These are phyloP conservation scores for Gossypium gossypioides DNA, from an alignment of 441 rosid species.

Conservation along the genomic window DNA sequence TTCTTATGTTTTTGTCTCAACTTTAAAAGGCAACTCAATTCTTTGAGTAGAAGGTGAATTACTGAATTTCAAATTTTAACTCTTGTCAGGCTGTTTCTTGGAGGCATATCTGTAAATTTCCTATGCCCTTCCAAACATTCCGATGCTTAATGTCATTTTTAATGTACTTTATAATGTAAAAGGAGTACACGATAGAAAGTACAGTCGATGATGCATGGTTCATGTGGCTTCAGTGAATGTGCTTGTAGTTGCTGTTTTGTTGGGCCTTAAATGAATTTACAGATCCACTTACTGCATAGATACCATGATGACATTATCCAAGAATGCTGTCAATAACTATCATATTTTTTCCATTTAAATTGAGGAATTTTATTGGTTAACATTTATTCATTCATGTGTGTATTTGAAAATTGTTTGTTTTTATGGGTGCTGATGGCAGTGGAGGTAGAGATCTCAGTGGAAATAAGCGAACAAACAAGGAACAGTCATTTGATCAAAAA, in stretches of 20 bases:
- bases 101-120: not conserved
- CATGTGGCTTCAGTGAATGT: not conserved
- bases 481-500: slow-evolving; percentile 52
- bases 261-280: not conserved
- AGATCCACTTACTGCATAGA: not conserved
- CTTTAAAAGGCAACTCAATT: not conserved
- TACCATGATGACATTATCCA: not conserved
- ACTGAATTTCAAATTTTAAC: not conserved
- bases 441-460: slow-evolving; percentile 63
- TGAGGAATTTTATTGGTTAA: not conserved
- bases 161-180: not conserved
- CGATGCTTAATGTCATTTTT: not conserved
- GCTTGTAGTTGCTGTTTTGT: not conserved
- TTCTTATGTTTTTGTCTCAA: not conserved
- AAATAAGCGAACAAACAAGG: slow-evolving; percentile 51
- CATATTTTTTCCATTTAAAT: not conserved
- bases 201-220: not conserved
- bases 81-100: not conserved
- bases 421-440: slow-evolving; percentile 23
- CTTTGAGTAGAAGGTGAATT: not conserved
- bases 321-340: not conserved
- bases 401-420: slow-evolving; percentile 6
- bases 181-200: not conserved
- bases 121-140: not conserved
- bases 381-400: not conserved